Evolutionary conservation across 257 asterid genomes (phyloP), one percentile per base, ranked within the genome.

Genomic region (Jacaranda mimosifolia): DNA sequence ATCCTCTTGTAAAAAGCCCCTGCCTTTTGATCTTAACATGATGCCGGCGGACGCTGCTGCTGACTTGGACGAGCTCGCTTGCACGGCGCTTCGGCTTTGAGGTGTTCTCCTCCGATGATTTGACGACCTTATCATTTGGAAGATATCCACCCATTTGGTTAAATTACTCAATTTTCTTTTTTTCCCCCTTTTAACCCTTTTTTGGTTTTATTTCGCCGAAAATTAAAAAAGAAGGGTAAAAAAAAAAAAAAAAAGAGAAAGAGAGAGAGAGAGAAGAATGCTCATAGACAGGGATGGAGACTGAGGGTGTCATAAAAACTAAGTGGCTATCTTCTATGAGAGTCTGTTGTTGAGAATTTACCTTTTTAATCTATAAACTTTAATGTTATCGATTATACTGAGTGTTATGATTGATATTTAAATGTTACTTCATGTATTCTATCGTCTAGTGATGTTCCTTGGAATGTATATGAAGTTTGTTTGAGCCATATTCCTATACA

Each of bases 21-120:
- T 82, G 43, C 80, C 86, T 38, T 88, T 90, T 38, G 96, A 90
- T 76, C 89, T 86, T 63, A 86, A 86, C 77, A 80, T 82, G 86
- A 83, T 79, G 65, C 79, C 82, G 4, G 73, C 51, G 12, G 83
- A 79, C 55, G 55, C 71, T 7, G 43, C 48, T 36, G 72, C 73
- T 19, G 85, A 77, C 21, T 15, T 73, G 70, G 85, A 85, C 15
- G 89, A 82, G 40, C 77, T 81, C 3, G 74, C 83, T 21, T 84
- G 85, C 58, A 84, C 85, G 35, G 85, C 79, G 10, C 89, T 85
- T 68, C 89, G 89, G 66, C 86, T 85, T 46, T 85, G 83, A 85
- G 70, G 32, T 35, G 69, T 62, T 53, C 19, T 59, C 69, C 51
- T 42, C 40, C 60, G 75, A 9, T 39, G 60, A 43, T 76, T 26